Evolutionary conservation across 768 basidiomycete species (phyloP).

Genomic region (Lentinula boryana): DNA sequence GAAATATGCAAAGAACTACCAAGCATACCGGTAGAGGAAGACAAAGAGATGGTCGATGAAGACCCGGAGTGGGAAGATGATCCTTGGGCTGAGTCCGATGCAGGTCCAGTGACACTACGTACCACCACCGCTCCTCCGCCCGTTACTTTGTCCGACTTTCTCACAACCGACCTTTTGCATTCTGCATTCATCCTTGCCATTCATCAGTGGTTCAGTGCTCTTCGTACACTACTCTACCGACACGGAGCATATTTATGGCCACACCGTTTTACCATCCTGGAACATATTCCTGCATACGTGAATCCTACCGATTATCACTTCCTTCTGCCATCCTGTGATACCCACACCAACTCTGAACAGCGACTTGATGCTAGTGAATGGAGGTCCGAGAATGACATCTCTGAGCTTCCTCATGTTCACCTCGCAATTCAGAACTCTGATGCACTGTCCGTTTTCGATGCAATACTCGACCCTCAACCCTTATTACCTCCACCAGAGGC

Average conservation of each 20-base stretch:
- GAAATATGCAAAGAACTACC: conserved; percentile 47
- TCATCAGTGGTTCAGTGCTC: conserved; percentile 47
- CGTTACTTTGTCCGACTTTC: conserved; percentile 58
- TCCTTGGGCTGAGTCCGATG: conserved; percentile 61
- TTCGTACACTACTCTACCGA: conserved; percentile 50
- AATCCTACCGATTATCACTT: conserved; percentile 56
- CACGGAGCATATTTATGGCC: conserved; percentile 61
- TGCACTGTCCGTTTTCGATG: neutral
- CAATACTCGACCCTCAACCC: neutral
- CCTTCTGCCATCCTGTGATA: conserved; percentile 60
- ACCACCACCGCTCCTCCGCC: conserved; percentile 26
- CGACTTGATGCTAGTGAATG: conserved; percentile 27
- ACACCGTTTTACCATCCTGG: conserved; percentile 62
- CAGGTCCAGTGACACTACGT: conserved; percentile 12
- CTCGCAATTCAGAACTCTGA: conserved; percentile 30
- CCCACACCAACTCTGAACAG: conserved; percentile 37
- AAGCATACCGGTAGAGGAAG: conserved; percentile 19
- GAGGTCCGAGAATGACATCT: conserved; percentile 54
- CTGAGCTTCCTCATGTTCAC: conserved; percentile 41
- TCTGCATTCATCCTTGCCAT: conserved; percentile 66
- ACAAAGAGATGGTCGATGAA: conserved; percentile 37
- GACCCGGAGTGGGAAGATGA: conserved; percentile 74
- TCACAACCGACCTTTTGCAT: conserved; percentile 49
- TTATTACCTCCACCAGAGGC: neutral
- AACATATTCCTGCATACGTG: conserved; percentile 68